These are phyloP conservation scores for Coniferiporia weirii DNA, from an alignment of 1,284 basidiomycete genomes.

Conservation along the genomic window DNA sequence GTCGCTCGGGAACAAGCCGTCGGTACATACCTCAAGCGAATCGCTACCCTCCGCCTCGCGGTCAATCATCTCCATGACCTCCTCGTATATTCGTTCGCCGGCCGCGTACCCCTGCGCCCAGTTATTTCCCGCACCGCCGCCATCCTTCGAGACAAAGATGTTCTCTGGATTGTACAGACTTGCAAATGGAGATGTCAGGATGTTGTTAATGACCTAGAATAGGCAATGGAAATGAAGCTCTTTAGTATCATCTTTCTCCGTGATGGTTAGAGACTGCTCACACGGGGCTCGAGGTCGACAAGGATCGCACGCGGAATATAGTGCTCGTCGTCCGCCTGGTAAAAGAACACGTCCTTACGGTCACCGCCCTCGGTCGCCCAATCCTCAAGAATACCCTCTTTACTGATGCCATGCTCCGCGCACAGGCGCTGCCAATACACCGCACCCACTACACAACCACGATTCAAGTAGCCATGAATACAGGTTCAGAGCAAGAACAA, in stretches of 20 bases:
- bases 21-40: conserved; percentile 76
- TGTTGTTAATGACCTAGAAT: conserved; percentile 89
- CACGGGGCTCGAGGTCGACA: conserved; percentile 96
- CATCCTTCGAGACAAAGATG: conserved; percentile 92
- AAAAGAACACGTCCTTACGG: conserved; percentile 99
- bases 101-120: conserved; percentile 94
- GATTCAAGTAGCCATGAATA: conserved; percentile 1
- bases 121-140: conserved; percentile 97
- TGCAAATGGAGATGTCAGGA: conserved; percentile 87
- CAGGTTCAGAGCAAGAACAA: not conserved
- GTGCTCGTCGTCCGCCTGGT: conserved; percentile 99
- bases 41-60: conserved; percentile 98
- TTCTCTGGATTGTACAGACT: conserved; percentile 98
- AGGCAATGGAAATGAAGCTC: not conserved
- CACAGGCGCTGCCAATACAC: conserved; percentile 96
- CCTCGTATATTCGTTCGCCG: conserved; percentile 92
- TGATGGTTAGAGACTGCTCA: conserved; percentile 38
- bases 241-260: not conserved
- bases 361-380: conserved; percentile 94
- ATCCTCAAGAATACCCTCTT: conserved; percentile 89
- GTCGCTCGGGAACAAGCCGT: not conserved
- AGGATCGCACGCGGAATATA: conserved; percentile 97
- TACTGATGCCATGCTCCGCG: conserved; percentile 93
- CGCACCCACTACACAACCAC: conserved; percentile 61
- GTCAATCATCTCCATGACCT: conserved; percentile 99